Conservation (phyloP, 2,329 filamentous ascomycete species). For the Colletotrichum shisoi region DNA sequence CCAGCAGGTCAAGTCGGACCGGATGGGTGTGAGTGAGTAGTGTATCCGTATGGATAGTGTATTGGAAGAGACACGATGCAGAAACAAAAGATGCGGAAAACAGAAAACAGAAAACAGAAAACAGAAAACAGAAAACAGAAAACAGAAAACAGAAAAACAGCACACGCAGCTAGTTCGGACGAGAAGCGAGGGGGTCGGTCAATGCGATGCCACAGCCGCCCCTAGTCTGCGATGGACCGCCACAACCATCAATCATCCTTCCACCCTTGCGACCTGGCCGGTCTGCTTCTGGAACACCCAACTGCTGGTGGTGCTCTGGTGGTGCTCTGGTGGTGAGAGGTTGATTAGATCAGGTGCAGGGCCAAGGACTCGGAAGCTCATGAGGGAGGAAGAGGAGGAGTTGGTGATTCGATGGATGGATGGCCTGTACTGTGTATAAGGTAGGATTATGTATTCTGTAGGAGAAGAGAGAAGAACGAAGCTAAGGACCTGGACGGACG, state of each 20-base stretch:
- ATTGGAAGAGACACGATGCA: too few species aligned
- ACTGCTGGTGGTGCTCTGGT: conserved; percentile 12
- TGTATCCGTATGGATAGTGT: too few species aligned
- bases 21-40: too few species aligned
- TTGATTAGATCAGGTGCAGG: conserved; percentile 27
- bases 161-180: conserved; percentile 37
- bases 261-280: conserved; percentile 2
- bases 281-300: conserved; percentile 28
- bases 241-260: neutral
- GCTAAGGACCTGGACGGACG: neutral
- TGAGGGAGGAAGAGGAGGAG: neutral
- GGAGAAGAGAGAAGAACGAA: neutral
- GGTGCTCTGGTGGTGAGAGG: conserved; percentile 35
- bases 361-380: neutral
- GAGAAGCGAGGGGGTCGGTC: conserved; percentile 26
- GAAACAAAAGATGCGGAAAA: neutral
- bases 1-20: conserved; percentile 3
- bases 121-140: too few species aligned
- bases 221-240: conserved; percentile 23
- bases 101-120: too few species aligned
- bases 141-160: conserved; percentile 13
- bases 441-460: neutral
- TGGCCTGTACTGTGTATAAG: too few species aligned
- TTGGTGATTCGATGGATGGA: too few species aligned
- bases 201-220: conserved; percentile 38